A percentile compares a stretch with the other conserved stretches of the same genome.
These are phyloP conservation scores for Polytrichum formosum DNA, from an alignment of 225 moss, liverwort and hornwort genomes.

Conservation along the genomic window DNA sequence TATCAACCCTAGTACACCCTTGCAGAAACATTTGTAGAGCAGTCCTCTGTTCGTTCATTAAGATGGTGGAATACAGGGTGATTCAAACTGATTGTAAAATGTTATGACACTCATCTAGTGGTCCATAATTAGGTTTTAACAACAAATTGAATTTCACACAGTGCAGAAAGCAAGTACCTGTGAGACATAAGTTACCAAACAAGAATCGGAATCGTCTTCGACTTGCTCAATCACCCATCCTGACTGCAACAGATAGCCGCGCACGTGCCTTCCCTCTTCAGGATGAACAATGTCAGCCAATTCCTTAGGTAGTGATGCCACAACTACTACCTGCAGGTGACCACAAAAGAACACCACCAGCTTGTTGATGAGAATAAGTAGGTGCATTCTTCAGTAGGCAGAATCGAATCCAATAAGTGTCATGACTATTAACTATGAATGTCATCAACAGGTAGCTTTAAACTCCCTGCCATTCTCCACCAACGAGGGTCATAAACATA, in stretches of 20 bases:
- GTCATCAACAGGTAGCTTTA: no score
- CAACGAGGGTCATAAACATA: no score
- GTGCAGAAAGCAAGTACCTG: constrained; percentile 25
- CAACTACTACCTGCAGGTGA: constrained; percentile 44
- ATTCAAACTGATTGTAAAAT: no score
- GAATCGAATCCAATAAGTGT: no score
- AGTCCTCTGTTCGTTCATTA: no score
- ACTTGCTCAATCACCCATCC: constrained; percentile 66
- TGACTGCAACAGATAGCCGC: constrained; percentile 51
- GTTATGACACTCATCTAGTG: no score
- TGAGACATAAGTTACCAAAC: constrained; percentile 52
- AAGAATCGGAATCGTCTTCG: constrained; percentile 46
- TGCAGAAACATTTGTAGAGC: neutral
- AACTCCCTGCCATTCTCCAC: no score
- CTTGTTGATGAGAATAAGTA: neutral
- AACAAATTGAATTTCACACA: neutral
- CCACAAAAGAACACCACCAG: constrained; percentile 1
- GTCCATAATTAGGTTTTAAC: neutral
- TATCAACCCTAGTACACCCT: neutral
- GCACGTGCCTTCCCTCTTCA: constrained; percentile 49
- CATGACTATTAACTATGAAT: no score
- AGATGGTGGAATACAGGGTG: no score
- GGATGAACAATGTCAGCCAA: constrained; percentile 51
- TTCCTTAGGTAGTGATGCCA: constrained; percentile 49
- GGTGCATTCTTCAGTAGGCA: no score